Base-by-base conservation (phyloP, 2,329 filamentous ascomycete species). In the Aspergillus sp. region DNA sequence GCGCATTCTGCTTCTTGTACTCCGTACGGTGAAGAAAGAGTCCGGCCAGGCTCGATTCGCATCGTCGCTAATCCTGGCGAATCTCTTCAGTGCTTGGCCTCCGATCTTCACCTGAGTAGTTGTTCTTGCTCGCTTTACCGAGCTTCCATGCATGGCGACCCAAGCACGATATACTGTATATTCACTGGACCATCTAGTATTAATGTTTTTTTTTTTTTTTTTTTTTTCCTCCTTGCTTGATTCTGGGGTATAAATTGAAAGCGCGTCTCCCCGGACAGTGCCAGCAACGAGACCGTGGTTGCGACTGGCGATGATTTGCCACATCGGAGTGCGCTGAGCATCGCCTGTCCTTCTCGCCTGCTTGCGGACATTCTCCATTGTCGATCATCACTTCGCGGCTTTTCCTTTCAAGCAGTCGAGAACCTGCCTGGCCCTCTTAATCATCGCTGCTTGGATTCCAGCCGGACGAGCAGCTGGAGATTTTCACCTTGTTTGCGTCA, bases 401-500 rank as follows among this genome's bases (percentile, higher is more conserved):
- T 49, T 3, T 14, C 33, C 17, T n/a, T 37, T n/a, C 4, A 37
- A 37, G 14, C 35, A 37, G 35, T 37, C 35, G 35, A 43, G 19
- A 17, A 43, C 19, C n/a, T 37, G 35, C 45, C 23, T 27, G 35
- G 45, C 12, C 19, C 12, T 48, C 45, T 48, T 48, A 27, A 48
- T 48, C 45, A 25, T 48, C n/a, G 45, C 33, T n/a, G 17, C 45
- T 12, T 48, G 14, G 40, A 43, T 17, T 19, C 23, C 44, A 25
- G 23, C 27, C 44, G 12, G 15, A 8, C 25, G 9, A n/a, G 44
- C 15, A 33, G 12, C 45, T 48, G 45, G 45, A 37, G 45, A 48
- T 33, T 48, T 59, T 53, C 52, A 63, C 61, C 61, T 64, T 60
- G 62, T 64, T 64, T 64, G 62, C 62, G 62, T 64, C 62, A 64